These are phyloP conservation scores for Tuber calosporum DNA, from an alignment of 495 filamentous ascomycete genomes.

Conservation along the genomic window DNA sequence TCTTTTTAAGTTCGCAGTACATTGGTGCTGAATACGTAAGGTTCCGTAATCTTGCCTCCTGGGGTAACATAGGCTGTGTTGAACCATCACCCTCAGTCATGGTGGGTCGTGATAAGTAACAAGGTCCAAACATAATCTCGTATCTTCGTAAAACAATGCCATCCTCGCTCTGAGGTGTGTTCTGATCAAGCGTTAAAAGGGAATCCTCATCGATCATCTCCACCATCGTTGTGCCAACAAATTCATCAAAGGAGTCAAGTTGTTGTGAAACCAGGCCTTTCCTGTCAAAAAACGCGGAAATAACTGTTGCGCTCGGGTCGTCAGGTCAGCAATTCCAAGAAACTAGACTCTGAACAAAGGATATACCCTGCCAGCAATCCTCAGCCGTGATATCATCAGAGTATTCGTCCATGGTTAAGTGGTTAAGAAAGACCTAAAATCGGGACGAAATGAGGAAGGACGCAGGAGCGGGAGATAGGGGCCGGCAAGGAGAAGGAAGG, in stretches of 20 bases:
- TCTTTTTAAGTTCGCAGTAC: conserved; percentile 75
- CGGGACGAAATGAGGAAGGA: conserved; percentile 1
- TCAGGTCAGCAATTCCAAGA: conserved; percentile 10
- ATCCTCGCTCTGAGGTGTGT: conserved; percentile 67
- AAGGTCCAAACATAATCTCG: conserved; percentile 81
- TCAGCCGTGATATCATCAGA: conserved; percentile 74
- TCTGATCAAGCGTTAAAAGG: conserved; percentile 79
- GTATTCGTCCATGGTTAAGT: conserved; percentile 51
- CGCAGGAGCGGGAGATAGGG: background rate
- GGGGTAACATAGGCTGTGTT: conserved; percentile 71
- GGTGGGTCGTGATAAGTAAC: conserved; percentile 74
- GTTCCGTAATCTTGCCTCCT: conserved; percentile 89
- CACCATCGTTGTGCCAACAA: conserved; percentile 83
- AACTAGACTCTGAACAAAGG: background rate
- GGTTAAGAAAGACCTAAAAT: background rate
- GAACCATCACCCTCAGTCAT: conserved; percentile 88
- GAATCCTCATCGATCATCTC: conserved; percentile 85
- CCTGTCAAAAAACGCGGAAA: conserved; percentile 87
- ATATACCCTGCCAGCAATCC: conserved; percentile 72
- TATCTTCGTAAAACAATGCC: conserved; percentile 78
- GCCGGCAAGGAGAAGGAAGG: background rate
- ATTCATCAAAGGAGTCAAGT: conserved; percentile 96
- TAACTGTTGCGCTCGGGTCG: conserved; percentile 50
- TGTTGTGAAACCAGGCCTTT: conserved; percentile 97
- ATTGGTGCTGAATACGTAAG: conserved; percentile 90